Evolutionary conservation across 2,329 filamentous ascomycete genomes (phyloP), one percentile per base, ranked within the genome.

Genomic region (Clarireedia homoeocarpa): DNA sequence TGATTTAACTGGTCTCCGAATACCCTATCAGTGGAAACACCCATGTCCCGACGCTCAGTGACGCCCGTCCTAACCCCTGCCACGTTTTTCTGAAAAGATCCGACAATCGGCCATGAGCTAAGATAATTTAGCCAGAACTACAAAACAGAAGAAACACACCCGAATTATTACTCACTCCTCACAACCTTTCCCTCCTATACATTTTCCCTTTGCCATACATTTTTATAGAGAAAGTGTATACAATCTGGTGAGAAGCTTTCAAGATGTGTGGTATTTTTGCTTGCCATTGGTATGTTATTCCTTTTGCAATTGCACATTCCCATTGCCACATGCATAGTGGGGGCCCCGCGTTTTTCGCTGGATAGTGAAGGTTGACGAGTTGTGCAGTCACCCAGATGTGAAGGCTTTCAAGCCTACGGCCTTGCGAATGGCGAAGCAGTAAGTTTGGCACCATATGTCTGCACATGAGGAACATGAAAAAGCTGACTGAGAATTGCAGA

Each of bases 371-470:
- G 77, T 91, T 97, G 72, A 91, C 36, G 44, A 30, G 10, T 20
- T 48, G 1, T 44, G 23, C 12, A 57, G 55, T 53, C 55, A 57
- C 45, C 55, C 92, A 62, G 89, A 96, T 82, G 90, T 96, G 69
- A 85, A 89, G 71, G 91, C 91, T 71, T 97, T 97, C 81, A 96
- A 96, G 84, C 88, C 92, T 51, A 92, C 88, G 61, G 92, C 92
- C 70, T 80, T 97, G 74, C 87, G 87, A 76, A 88, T 97, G 77
- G 85, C 91, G 65, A 96, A 96, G 81, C 87, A 89, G 90, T 95
- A 96, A 71, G 55, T 53, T 1, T 4, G 14, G 5, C 15, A 2
- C 6, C 23, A 14, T n/a, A 3, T 9, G 6, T 4, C 6, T 2
- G 14, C 14, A 27, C 14, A 26, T 40, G 48, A 15, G 49, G 4